Evolutionary conservation across 208 protist genomes (phyloP), one percentile per base, ranked within the genome.

Genomic region (Crithidia brevicula): DNA sequence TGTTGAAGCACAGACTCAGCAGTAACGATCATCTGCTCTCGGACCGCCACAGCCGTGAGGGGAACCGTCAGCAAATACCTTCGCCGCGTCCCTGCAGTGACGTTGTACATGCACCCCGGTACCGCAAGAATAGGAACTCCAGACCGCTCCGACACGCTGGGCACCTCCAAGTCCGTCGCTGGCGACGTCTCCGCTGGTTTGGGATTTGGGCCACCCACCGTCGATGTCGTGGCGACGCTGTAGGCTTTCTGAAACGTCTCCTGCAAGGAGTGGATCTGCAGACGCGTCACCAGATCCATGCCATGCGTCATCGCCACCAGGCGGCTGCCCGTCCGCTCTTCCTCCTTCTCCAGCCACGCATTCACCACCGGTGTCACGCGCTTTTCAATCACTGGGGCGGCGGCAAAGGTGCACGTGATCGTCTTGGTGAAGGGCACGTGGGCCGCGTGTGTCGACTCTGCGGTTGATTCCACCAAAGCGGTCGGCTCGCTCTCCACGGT

Each of bases 301-400:
- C 90, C 87, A 62, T 88, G 86, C 30, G 56, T 50, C 46, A 92
- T 83, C 69, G 66, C 56, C 33, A 92, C 27, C 30, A 95, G 50
- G 20, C 80, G 66, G 68, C 77, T 82, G 53, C 79, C 81, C 8
- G 50, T 57, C 45, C 67, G 67, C 27, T 38, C 27, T 69, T 78
- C 75, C 47, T 76, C 80, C 23, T 54, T 42, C 9, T 15, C 51
- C 31, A 76, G 36, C 57, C 67, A 72, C 13, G 28, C 40, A 58
- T 81, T 81, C 38, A 79, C 23, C 34, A 49, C 31, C 1, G 66
- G 30, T 22, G 82, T 34, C 25, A 67, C 78, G 1, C 36, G 31
- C 58, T 59, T 64, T 63, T 95, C 89, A 7, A 95, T 50, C 28
- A 84, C 73, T 0, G 89, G 89, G 1, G 86, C 82, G 7, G 83